phyloP scores from a whole-genome alignment of 345 rosid genomes.

The Lepidium aucheri region DNA sequence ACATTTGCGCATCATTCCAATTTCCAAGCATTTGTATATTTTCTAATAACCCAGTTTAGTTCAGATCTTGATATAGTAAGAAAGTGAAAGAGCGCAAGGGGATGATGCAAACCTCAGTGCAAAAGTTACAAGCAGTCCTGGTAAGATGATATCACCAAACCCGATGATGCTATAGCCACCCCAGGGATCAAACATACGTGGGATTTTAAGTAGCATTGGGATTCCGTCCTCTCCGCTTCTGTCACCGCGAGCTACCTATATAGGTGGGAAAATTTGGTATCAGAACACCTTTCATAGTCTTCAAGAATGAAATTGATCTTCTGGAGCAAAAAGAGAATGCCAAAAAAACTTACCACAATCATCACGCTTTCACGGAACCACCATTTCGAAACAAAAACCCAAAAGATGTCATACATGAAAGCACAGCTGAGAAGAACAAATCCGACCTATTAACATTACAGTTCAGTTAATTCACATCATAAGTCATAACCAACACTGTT shows the following conservation, averaged over 20 bases:
- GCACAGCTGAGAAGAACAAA: slow-evolving; percentile 93
- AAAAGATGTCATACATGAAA: slow-evolving; percentile 92
- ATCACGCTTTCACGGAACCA: slow-evolving; percentile 98
- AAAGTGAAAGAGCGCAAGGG: not conserved
- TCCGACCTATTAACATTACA: slow-evolving; percentile 63
- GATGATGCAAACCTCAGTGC: slow-evolving; percentile 56
- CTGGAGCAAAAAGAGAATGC: not conserved
- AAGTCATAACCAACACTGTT: not conserved
- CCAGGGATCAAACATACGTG: slow-evolving; percentile 99
- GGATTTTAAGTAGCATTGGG: slow-evolving; percentile 93
- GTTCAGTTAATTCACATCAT: not conserved
- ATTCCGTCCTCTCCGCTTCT: slow-evolving; percentile 91
- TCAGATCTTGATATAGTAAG: not conserved
- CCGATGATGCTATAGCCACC: slow-evolving; percentile 98
- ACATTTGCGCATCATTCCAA: not conserved
- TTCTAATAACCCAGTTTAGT: not conserved
- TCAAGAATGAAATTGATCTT: not conserved
- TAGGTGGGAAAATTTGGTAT: not conserved
- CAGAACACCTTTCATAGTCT: not conserved
- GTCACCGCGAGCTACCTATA: slow-evolving; percentile 97
- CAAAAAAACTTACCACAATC: slow-evolving; percentile 71
- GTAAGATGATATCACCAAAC: slow-evolving; percentile 94
- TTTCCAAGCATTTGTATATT: not conserved
- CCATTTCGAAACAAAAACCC: slow-evolving; percentile 96
- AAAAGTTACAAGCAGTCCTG: slow-evolving; percentile 88